Evolutionary conservation across 2,329 filamentous ascomycete genomes (phyloP), one percentile per base, ranked within the genome.

Genomic region (Pyrenochaeta sp.): DNA sequence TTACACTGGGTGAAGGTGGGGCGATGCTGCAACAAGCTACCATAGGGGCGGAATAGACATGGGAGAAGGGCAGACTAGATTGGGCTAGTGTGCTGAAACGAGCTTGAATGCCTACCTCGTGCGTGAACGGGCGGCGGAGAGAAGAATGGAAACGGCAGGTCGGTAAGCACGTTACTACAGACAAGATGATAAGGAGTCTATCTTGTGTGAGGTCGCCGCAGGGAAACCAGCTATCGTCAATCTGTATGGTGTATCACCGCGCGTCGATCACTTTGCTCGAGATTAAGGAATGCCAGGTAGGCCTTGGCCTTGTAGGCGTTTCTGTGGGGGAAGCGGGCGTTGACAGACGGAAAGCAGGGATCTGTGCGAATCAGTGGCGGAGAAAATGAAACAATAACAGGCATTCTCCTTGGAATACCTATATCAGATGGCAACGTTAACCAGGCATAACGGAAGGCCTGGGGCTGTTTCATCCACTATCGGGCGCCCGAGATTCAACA

Each of bases 251-350:
- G 46, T 44, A 39, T 47, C 43, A 41, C 46, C 30, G 21, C n/a
- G 11, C 41, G 55, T 48, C 46, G 57, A 63, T 64, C 58, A 47
- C 37, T 35, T 41, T 38, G 40, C 37, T 42, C 40, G 58, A 60
- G 46, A 67, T 67, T 63, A 62, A 58, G 42, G 37, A 21, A 46
- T 29, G 26, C 35, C 43, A 34, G 50, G 28, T 40, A 28, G 29
- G 48, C 29, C 54, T 62, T 61, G 58, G 61, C 57, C 21, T 15
- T 26, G 35, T 14, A 45, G 24, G 38, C 27, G 37, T 28, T 45
- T 46, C 45, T 19, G 24, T 42, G 19, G 37, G 26, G 26, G 21
- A 32, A 30, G 21, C 44, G 21, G 18, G 19, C n/a, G 3, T 15
- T 48, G 44, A 50, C 51, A 45, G 45, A 50, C 36, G 41, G 24